Conservation (phyloP, 371 early-diverging fungal species). For the Encephalitozoon romaleae region DNA sequence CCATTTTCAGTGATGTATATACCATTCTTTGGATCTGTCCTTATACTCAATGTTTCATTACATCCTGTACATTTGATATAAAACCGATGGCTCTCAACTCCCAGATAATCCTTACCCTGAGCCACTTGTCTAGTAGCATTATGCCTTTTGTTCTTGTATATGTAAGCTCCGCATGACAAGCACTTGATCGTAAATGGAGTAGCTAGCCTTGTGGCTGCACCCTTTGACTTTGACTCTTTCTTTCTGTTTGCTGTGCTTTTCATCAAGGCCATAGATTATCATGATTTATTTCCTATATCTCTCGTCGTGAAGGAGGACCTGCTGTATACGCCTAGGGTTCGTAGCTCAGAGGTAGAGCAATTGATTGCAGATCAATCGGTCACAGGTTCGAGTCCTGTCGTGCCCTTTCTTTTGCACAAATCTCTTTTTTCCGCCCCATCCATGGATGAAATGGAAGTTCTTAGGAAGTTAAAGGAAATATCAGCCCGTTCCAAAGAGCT, state of each 20-base stretch:
- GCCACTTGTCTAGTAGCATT: slow-evolving; percentile 71
- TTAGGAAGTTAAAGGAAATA: not conserved
- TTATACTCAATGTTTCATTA: slow-evolving; percentile 83
- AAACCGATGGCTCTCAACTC: slow-evolving; percentile 78
- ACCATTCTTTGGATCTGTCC: slow-evolving; percentile 85
- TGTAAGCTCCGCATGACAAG: slow-evolving; percentile 75
- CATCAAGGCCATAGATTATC: not conserved
- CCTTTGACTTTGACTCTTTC: not conserved
- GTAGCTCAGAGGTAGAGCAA: slow-evolving; percentile 17
- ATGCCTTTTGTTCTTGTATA: slow-evolving; percentile 86
- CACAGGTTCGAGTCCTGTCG: slow-evolving; percentile 17
- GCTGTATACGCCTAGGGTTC: not conserved
- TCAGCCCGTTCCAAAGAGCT: not conserved
- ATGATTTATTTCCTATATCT: not conserved
- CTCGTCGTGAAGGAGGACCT: not conserved
- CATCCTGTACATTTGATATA: slow-evolving; percentile 86
- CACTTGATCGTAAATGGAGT: slow-evolving; percentile 93
- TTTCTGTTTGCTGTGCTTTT: not conserved
- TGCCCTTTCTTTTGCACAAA: not conserved
- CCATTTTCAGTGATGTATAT: slow-evolving; percentile 86
- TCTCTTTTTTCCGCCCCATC: not conserved
- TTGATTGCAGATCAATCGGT: slow-evolving; percentile 16
- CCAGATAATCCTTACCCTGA: slow-evolving; percentile 70
- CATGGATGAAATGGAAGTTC: not conserved
- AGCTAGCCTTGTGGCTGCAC: slow-evolving; percentile 64